Evolutionary conservation across 169 alveolate genomes (phyloP), one percentile per base, ranked within the genome.

Genomic region (Plasmodium cynomolgi): DNA sequence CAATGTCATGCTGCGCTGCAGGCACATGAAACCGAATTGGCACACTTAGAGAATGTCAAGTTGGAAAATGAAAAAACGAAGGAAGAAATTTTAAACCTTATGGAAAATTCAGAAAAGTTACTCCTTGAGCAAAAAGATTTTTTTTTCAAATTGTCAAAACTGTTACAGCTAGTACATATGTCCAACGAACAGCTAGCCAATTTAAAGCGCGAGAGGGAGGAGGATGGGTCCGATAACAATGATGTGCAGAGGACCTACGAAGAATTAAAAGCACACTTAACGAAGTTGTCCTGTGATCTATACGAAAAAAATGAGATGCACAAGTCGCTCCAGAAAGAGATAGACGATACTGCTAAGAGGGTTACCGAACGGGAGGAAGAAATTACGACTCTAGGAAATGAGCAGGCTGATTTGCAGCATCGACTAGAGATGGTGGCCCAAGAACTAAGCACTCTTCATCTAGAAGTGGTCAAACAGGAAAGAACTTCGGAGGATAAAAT

Each of bases 91-190:
- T 26, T 73, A 56, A 62, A 41, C 31, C 31, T 13, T 23, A 88
- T 88, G 47, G 88, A 88, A 20, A 88, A 56, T 31, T 54, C 86
- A 23, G 94, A 88, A 47, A 88, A 79, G 71, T 8, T 79, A 79
- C 82, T 88, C 29, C 41, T 31, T 26, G 85, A 88, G 3, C 73
- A 80, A 50, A 88, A 77, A 56, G 71, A 88, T 47, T 56, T 79
- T 8, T 88, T 88, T 88, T 88, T 88, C 47, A 88, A 88, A 29
- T 37, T 88, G 44, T 88, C 94, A 54, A 88, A 88, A 62, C 41
- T 88, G 7, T 58, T 88, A 6, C 81, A 88, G 81, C 81, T 88
- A 79, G 81, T 88, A 31, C 13, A 41, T 54, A 9, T 79, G 74
- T 58, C 82, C 79, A 79, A 88, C 81, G 94, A 88, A 37, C 83